Percentiles rank a stretch among this genome's conserved stretches.
Evolutionary conservation across 106 monocot genomes (phyloP).

Genomic region (Hemerocallis citrina): DNA sequence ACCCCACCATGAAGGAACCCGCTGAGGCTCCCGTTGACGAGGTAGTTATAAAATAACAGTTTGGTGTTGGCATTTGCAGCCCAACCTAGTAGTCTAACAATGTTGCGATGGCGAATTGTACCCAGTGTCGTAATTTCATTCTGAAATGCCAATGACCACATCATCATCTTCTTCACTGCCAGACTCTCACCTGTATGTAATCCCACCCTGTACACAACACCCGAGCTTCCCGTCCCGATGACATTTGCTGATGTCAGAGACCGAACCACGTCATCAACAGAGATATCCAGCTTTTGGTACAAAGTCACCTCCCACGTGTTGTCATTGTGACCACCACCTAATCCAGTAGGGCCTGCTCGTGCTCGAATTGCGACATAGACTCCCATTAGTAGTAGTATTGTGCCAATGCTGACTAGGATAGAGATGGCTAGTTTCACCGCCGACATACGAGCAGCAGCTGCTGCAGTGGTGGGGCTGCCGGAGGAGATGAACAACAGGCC

Average conservation of each 20-base stretch:
- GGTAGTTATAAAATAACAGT: constrained; percentile 82
- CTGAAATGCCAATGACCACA: constrained; percentile 60
- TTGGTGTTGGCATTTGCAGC: constrained; percentile 41
- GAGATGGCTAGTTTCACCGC: constrained; percentile 65
- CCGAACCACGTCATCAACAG: constrained; percentile 42
- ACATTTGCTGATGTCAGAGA: constrained; percentile 67
- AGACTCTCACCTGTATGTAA: constrained; percentile 37
- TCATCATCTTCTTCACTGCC: constrained; percentile 95
- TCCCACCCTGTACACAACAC: constrained; percentile 78
- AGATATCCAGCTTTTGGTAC: constrained; percentile 79
- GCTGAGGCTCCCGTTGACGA: constrained; percentile 73
- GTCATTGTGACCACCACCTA: constrained; percentile 11
- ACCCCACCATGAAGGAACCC: constrained; percentile 55
- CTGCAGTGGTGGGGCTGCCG: neutral
- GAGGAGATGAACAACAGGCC: constrained; percentile 41
- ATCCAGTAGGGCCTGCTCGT: constrained; percentile 1
- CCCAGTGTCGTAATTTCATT: constrained; percentile 77
- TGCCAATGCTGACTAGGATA: constrained; percentile 43
- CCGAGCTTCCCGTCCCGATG: constrained; percentile 91
- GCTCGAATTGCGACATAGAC: constrained; percentile 32
- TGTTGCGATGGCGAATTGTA: constrained; percentile 84
- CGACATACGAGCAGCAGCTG: constrained; percentile 12
- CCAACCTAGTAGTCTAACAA: constrained; percentile 77
- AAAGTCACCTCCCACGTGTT: constrained; percentile 74
- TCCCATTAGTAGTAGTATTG: constrained; percentile 36